Percentiles rank a stretch among this genome's conserved stretches.
Evolutionary conservation across 768 basidiomycete species (phyloP).

Genomic region (Rickenella mellea): DNA sequence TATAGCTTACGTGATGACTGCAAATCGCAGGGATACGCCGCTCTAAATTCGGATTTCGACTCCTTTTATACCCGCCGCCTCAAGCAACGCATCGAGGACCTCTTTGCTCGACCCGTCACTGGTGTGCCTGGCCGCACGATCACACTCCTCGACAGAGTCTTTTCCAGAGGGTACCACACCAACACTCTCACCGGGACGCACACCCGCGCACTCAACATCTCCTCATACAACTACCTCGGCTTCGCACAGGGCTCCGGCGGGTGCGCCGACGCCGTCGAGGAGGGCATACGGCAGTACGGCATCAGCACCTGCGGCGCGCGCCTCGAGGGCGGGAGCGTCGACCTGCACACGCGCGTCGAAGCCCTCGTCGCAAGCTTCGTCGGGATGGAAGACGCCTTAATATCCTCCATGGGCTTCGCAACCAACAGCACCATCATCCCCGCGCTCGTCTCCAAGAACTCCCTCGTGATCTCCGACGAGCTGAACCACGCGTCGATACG

Average conservation of each 20-base stretch:
- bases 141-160: slow-evolving; percentile 72
- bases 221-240: slow-evolving; percentile 98
- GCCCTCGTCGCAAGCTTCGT: slow-evolving; percentile 84
- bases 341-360: slow-evolving; percentile 75
- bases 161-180: slow-evolving; percentile 77
- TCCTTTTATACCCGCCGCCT: slow-evolving; percentile 98
- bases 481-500: slow-evolving; percentile 94
- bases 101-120: slow-evolving; percentile 86
- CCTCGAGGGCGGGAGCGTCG: slow-evolving; percentile 77
- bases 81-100: slow-evolving; percentile 91
- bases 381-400: slow-evolving; percentile 82
- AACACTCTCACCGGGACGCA: slow-evolving; percentile 67
- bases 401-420: slow-evolving; percentile 92
- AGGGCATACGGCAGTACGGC: slow-evolving; percentile 73
- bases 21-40: slow-evolving; percentile 97
- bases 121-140: slow-evolving; percentile 95
- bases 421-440: slow-evolving; percentile 93
- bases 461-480: slow-evolving; percentile 93
- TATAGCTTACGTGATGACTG: background rate
- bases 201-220: slow-evolving; percentile 90
- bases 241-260: slow-evolving; percentile 91
- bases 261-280: slow-evolving; percentile 91
- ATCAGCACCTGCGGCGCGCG: slow-evolving; percentile 70
- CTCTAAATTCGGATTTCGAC: slow-evolving; percentile 96
- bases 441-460: slow-evolving; percentile 83